Evolutionary conservation across 2,329 filamentous ascomycete species (phyloP), one percentile per base, ranked within the genome.

Genomic region (Aspergillus sp.): DNA sequence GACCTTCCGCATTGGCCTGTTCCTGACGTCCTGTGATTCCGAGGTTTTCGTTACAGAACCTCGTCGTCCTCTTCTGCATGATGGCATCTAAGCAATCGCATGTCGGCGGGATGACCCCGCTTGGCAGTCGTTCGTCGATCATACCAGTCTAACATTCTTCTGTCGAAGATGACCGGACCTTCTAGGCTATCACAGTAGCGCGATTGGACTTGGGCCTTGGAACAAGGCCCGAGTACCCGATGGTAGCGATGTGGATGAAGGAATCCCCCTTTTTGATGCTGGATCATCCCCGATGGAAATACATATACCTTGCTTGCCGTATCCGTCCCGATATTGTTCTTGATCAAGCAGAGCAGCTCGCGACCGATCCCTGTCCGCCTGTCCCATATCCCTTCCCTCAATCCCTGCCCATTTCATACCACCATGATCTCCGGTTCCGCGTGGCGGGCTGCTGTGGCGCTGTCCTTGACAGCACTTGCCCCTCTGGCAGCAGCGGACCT

Each of bases 401-500:
- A 24, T 22, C 19, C 19, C 40, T 42, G 40, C 10, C 11, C 19
- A 19, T 19, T 42, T 11, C 26, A 3, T 30, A 11, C 14, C 40
- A 52, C 16, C 41, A 68, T 69, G 60, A 22, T 42, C 30, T 24
- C 46, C 24, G 51, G 24, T 44, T 49, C 51, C 20, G 46, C 49
- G 49, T 65, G 65, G 65, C 55, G 54, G 41, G 24, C 41, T 16
- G 48, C 53, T 20, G 7, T 60, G 3, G 57, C 51, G 24, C 50
- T 65, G 19, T 60, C 52, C 2, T 16, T 63, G 6, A 56, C 54
- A n/a, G 47, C 60, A 16, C 17, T 65, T 20, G 45, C 59, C 35
- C 59, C 59, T 5, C 42, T 61, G 14, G 59, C 56, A 36, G 49
- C 57, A 30, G 67, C 67, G 38, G 62, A 72, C 45, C 74, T 75